Conservation (phyloP, 768 basidiomycete genomes). For the Boletus subparvulus region DNA sequence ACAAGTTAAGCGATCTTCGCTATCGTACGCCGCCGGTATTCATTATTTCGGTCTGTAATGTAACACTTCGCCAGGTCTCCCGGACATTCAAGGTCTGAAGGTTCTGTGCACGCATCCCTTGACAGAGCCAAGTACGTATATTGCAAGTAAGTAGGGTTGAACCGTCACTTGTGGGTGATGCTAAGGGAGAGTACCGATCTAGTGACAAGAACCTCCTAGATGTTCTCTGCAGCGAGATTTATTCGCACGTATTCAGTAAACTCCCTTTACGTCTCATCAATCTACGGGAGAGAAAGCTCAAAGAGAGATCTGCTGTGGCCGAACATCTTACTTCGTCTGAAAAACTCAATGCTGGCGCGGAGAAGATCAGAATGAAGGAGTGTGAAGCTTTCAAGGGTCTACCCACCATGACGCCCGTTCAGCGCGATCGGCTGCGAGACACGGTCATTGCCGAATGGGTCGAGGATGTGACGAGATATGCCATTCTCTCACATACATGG, state of each 20-base stretch:
- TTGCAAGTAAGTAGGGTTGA: not conserved
- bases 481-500: not conserved
- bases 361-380: not conserved
- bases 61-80: not conserved
- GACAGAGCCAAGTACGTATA: not conserved
- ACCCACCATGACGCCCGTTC: not conserved
- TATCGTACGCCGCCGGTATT: not conserved
- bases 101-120: too few species aligned
- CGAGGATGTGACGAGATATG: not conserved
- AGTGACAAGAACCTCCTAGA: not conserved
- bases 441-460: not conserved
- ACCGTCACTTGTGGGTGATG: not conserved
- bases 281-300: not conserved
- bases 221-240: not conserved
- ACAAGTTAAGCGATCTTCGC: not conserved
- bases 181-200: not conserved
- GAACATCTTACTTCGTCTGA: not conserved
- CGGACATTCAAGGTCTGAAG: too few species aligned
- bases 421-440: not conserved
- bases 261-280: not conserved
- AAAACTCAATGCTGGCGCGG: not conserved
- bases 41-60: too few species aligned
- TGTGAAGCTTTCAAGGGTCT: not conserved
- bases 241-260: constrained; percentile 1
- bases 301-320: not conserved